Percentiles rank a stretch among this genome's conserved stretches.
phyloP scores from a whole-genome alignment of 495 filamentous ascomycete species.

The Aspergillus sclerotioniger region DNA sequence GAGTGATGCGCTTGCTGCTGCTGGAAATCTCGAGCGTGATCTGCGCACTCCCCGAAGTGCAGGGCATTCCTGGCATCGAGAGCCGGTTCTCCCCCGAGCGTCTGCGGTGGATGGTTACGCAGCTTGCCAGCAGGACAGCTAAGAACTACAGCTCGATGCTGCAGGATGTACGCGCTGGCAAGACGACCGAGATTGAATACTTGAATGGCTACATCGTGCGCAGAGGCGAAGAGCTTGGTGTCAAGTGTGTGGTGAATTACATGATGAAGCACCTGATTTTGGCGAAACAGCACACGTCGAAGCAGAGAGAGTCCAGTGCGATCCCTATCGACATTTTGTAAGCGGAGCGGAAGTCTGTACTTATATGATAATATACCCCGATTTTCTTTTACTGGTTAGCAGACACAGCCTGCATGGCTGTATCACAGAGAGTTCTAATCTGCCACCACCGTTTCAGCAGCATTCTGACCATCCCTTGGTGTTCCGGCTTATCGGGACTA shows the following conservation, averaged over 20 bases:
- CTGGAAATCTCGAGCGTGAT: slow-evolving; percentile 65
- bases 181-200: slow-evolving; percentile 73
- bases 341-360: slow-evolving; percentile 1
- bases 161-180: slow-evolving; percentile 64
- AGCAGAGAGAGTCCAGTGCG: slow-evolving; percentile 25
- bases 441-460: slow-evolving; percentile 52
- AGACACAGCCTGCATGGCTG: slow-evolving; percentile 29
- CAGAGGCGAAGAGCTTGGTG: slow-evolving; percentile 64
- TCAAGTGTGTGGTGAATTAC: slow-evolving; percentile 66
- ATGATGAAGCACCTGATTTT: slow-evolving; percentile 60
- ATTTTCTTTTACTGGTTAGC: slow-evolving; percentile 9
- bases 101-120: slow-evolving; percentile 53
- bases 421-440: slow-evolving; percentile 42
- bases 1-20: slow-evolving; percentile 61
- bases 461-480: slow-evolving; percentile 31
- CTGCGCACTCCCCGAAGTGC: slow-evolving; percentile 64
- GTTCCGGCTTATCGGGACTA: slow-evolving; percentile 21
- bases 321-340: slow-evolving; percentile 35
- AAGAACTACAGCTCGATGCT: slow-evolving; percentile 77
- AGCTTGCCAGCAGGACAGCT: slow-evolving; percentile 58
- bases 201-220: slow-evolving; percentile 82
- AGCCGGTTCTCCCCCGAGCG: slow-evolving; percentile 55
- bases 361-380: not conserved
- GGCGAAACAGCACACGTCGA: slow-evolving; percentile 22
- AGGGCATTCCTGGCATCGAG: slow-evolving; percentile 55